Percentiles rank a stretch among this genome's conserved stretches.
These are phyloP conservation scores for Sugiyamaella smithiae DNA, from an alignment of 805 yeast species.

Conservation along the genomic window DNA sequence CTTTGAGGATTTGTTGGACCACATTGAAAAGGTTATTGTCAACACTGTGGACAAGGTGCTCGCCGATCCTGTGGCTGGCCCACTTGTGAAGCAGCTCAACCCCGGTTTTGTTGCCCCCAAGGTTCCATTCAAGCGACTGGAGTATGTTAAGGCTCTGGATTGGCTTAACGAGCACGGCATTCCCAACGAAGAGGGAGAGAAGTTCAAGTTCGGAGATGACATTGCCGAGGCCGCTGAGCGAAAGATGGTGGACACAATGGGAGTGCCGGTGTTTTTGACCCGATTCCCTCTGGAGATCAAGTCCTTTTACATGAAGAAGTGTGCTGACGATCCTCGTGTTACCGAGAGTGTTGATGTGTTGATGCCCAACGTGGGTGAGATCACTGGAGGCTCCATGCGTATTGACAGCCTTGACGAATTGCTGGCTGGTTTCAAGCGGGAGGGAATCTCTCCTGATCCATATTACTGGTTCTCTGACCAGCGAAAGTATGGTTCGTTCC, in stretches of 20 bases:
- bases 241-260: conserved; percentile 93
- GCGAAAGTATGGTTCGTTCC: conserved; percentile 95
- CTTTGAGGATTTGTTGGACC: conserved; percentile 82
- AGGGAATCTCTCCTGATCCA: conserved; percentile 72
- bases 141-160: conserved; percentile 83
- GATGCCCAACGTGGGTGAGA: conserved; percentile 99
- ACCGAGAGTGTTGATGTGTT: conserved; percentile 97
- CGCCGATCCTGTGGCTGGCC: conserved; percentile 91
- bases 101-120: conserved; percentile 83
- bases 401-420: conserved; percentile 77
- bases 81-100: conserved; percentile 85
- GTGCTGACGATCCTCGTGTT: conserved; percentile 85
- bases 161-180: conserved; percentile 97
- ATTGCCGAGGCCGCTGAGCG: conserved; percentile 99
- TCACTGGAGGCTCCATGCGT: conserved; percentile 99
- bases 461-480: conserved; percentile 97
- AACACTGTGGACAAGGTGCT: conserved; percentile 69
- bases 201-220: conserved; percentile 96
- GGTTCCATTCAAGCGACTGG: conserved; percentile 87
- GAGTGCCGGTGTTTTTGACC: conserved; percentile 86
- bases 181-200: conserved; percentile 90
- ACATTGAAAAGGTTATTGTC: conserved; percentile 77
- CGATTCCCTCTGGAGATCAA: conserved; percentile 97
- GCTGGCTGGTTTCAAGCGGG: conserved; percentile 88
- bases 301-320: conserved; percentile 96